Evolutionary conservation across 1,284 basidiomycete genomes (phyloP).

Genomic region (Salmacisia buchloeana): DNA sequence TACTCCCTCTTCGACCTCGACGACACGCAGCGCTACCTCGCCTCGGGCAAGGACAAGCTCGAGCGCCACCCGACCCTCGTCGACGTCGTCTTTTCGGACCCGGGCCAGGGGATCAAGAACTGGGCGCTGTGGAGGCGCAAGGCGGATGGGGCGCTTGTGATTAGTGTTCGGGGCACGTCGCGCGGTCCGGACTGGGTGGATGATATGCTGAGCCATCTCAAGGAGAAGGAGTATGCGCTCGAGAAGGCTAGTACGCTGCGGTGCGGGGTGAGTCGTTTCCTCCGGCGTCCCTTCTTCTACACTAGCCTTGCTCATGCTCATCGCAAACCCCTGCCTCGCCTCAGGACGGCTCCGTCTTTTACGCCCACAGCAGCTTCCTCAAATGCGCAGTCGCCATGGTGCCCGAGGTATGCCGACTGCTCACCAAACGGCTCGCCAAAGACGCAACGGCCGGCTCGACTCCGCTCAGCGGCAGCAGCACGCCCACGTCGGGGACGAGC

Average conservation of each 20-base stretch:
- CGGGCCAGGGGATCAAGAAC: neutral
- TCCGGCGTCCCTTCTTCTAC: neutral
- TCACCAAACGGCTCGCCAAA: neutral
- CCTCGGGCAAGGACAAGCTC: neutral
- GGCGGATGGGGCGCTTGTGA: neutral
- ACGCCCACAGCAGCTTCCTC: neutral
- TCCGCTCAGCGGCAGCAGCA: neutral
- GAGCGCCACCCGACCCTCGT: neutral
- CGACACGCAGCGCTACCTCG: neutral
- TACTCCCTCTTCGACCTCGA: constrained; percentile 4
- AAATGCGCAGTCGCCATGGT: constrained; percentile 4
- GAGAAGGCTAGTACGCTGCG: neutral
- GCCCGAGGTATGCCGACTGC: neutral
- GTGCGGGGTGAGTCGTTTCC: neutral
- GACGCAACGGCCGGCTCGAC: neutral
- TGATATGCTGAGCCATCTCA: constrained; percentile 5
- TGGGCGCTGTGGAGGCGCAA: neutral
- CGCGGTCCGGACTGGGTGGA: constrained; percentile 2
- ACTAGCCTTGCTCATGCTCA: neutral
- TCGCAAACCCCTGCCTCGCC: neutral
- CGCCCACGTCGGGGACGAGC: neutral
- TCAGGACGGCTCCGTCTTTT: neutral
- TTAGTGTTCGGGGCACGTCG: neutral
- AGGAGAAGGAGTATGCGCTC: constrained; percentile 3
- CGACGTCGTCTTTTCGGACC: neutral